Percentiles rank a stretch among this genome's conserved stretches.
These are phyloP conservation scores for Phytophthora vignae DNA, from an alignment of 352 stramenopile genomes.

Conservation along the genomic window DNA sequence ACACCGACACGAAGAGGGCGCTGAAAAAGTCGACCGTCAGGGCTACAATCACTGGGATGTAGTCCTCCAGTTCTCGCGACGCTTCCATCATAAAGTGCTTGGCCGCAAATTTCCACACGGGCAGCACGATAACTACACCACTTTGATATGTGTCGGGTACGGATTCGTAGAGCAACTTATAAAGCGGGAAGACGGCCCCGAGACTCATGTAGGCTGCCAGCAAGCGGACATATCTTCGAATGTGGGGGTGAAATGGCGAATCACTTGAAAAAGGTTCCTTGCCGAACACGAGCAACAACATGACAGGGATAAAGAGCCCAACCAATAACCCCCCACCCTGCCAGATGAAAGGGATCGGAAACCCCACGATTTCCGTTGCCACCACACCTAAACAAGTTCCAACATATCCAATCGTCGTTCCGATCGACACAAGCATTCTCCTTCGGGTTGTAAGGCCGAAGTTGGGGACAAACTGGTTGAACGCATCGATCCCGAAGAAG, in stretches of 20 bases:
- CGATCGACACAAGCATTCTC: background rate
- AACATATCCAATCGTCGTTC: background rate
- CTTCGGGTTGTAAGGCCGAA: background rate
- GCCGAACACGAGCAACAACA: background rate
- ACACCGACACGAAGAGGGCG: slow-evolving; percentile 22
- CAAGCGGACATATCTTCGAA: background rate
- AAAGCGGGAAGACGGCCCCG: background rate
- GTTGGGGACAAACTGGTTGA: background rate
- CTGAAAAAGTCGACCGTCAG: slow-evolving; percentile 22
- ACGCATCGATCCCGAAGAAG: background rate
- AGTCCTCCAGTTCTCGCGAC: slow-evolving; percentile 7
- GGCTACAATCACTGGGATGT: slow-evolving; percentile 4
- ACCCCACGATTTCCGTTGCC: background rate
- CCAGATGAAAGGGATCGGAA: slow-evolving; percentile 1
- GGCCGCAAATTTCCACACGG: slow-evolving; percentile 16
- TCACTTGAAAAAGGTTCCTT: background rate
- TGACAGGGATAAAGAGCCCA: background rate
- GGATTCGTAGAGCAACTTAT: slow-evolving; percentile 9
- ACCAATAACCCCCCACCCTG: background rate
- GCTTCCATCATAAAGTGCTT: slow-evolving; percentile 1
- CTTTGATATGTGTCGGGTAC: background rate
- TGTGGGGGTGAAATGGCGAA: background rate
- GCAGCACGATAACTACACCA: background rate
- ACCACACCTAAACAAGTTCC: background rate
- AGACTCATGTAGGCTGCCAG: background rate